A percentile compares a stretch with the other conserved stretches of the same genome.
Evolutionary conservation across 208 protist genomes (phyloP).

Genomic region (Crithidia expoeki): DNA sequence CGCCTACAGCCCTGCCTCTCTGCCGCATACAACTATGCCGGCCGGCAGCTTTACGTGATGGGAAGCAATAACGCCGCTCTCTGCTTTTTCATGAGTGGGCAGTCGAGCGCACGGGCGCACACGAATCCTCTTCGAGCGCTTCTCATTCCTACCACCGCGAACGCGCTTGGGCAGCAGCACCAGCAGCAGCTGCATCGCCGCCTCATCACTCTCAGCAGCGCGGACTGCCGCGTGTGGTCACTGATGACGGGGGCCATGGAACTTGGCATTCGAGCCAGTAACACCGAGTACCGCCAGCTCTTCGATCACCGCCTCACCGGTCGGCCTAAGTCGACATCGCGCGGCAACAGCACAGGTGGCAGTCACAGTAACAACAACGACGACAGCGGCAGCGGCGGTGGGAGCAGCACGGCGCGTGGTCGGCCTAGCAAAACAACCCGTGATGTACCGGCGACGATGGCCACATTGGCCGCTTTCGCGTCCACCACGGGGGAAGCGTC

Average conservation of each 20-base stretch:
- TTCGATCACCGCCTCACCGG: constrained; percentile 39
- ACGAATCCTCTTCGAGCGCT: constrained; percentile 51
- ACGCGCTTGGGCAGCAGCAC: not conserved
- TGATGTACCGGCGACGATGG: not conserved
- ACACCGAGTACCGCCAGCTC: constrained; percentile 58
- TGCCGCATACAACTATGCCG: constrained; percentile 64
- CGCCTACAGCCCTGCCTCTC: constrained; percentile 48
- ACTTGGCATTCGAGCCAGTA: constrained; percentile 72
- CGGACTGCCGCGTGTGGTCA: constrained; percentile 70
- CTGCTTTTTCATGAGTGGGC: constrained; percentile 68
- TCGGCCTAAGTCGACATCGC: constrained; percentile 3
- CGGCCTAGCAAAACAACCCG: not conserved
- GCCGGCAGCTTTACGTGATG: constrained; percentile 67
- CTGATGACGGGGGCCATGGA: constrained; percentile 49
- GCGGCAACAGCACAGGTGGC: not conserved
- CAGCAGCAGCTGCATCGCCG: constrained; percentile 23
- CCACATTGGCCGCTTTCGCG: not conserved
- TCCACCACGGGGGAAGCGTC: constrained; percentile 21
- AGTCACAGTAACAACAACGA: not conserved
- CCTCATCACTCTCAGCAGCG: constrained; percentile 57
- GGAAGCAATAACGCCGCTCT: constrained; percentile 69
- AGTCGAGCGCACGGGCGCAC: constrained; percentile 58
- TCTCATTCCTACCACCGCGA: constrained; percentile 31
- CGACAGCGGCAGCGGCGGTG: not conserved
- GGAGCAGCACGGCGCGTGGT: not conserved